Evolutionary conservation across 768 basidiomycete species (phyloP).

Genomic region (Xerocomellus intermedius): DNA sequence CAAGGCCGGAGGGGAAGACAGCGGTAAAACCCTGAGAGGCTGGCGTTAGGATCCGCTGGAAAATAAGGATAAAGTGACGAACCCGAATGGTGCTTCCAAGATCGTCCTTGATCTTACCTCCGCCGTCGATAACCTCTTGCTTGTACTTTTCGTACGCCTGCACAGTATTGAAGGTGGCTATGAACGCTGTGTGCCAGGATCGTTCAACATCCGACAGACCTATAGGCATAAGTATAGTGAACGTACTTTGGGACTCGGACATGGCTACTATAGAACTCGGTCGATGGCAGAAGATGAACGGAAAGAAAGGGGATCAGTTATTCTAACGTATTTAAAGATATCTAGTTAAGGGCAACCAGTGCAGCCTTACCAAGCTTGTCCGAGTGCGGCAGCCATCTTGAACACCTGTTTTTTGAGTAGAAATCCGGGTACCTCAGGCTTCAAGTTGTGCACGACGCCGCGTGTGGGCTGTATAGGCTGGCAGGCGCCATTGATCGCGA

Average conservation of each 20-base stretch:
- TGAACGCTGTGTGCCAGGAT: conserved; percentile 9
- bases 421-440: too few species aligned
- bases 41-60: background rate
- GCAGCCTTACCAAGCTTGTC: too few species aligned
- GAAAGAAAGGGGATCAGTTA: background rate
- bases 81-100: background rate
- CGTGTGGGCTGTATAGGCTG: too few species aligned
- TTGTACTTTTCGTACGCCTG: conserved; percentile 15
- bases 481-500: too few species aligned
- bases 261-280: conserved; percentile 8
- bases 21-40: conserved; percentile 20
- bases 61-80: background rate
- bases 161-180: conserved; percentile 3
- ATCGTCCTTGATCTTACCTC: conserved; percentile 17
- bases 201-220: background rate
- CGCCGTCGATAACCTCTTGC: background rate
- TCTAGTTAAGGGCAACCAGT: too few species aligned
- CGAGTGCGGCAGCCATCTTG: too few species aligned
- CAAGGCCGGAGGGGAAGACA: conserved; percentile 1
- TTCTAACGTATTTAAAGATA: background rate
- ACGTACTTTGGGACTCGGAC: conserved; percentile 18
- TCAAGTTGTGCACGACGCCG: too few species aligned
- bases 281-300: background rate
- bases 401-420: too few species aligned
- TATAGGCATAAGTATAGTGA: background rate